A percentile compares a stretch with the other conserved stretches of the same genome.
Conservation (phyloP, 192 early-diverging fungal species). For the Backusella parvicylindrica region DNA sequence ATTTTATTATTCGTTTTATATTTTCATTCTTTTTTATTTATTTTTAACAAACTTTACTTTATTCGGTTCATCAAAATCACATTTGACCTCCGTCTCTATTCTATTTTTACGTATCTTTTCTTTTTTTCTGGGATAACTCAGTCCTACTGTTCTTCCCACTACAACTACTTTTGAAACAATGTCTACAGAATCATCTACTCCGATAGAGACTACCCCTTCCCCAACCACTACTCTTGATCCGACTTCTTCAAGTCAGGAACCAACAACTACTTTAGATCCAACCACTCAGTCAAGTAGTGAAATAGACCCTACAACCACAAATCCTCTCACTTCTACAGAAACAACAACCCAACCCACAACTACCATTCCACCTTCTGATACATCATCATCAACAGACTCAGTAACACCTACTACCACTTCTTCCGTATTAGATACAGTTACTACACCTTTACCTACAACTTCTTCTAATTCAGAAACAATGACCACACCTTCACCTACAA, state of each 20-base stretch:
- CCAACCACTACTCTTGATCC: background rate
- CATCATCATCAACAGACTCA: background rate
- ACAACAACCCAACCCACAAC: background rate
- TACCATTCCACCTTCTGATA: background rate
- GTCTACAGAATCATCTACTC: background rate
- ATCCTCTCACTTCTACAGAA: background rate
- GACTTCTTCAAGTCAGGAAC: background rate
- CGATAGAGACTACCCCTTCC: background rate
- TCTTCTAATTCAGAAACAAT: background rate
- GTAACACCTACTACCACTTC: background rate
- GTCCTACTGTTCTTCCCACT: background rate
- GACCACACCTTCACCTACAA: background rate
- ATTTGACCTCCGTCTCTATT: constrained; percentile 1
- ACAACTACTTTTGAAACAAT: constrained; percentile 7
- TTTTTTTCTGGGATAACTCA: background rate
- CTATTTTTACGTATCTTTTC: background rate
- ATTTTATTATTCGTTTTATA: background rate
- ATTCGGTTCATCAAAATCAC: background rate
- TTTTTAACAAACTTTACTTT: background rate
- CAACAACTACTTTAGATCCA: background rate
- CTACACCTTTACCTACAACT: background rate
- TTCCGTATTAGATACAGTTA: background rate
- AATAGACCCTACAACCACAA: background rate
- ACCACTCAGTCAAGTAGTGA: background rate
- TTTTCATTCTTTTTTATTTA: background rate